Conservation (phyloP, 2,329 filamentous ascomycete species). For the Pseudocercospora musae region DNA sequence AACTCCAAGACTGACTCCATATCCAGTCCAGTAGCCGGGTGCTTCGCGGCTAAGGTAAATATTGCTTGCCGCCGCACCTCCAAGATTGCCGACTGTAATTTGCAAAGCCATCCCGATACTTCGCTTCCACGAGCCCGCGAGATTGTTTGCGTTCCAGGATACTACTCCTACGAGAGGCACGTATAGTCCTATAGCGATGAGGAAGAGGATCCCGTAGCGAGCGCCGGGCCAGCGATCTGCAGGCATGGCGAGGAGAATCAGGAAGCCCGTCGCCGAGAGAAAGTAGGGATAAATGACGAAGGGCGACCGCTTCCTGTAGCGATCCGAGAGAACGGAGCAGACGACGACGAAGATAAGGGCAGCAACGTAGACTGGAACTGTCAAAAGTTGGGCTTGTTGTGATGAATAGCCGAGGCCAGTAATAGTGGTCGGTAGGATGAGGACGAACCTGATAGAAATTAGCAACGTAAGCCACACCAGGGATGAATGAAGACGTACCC, state of each 20-base stretch:
- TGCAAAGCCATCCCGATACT: not conserved
- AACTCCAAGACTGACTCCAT: not conserved
- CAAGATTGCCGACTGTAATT: not conserved
- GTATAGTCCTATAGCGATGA: not conserved
- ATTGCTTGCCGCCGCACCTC: not conserved
- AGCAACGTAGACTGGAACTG: not conserved
- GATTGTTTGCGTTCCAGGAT: not conserved
- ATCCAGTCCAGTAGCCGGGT: not conserved
- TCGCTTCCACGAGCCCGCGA: not conserved
- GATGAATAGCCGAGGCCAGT: not conserved
- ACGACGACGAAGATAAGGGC: not conserved
- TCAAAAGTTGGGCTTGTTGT: not conserved
- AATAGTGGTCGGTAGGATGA: not conserved
- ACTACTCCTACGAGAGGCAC: not conserved
- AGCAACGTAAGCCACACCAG: not conserved
- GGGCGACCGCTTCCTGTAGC: not conserved
- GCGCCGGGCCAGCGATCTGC: not conserved
- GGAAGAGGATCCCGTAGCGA: not conserved
- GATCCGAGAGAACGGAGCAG: not conserved
- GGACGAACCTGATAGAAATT: not conserved
- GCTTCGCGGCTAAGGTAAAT: not conserved
- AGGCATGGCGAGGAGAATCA: not conserved
- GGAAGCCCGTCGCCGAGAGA: not conserved
- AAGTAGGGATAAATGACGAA: not conserved
- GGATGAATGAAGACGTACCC: not conserved